A percentile compares a stretch with the other conserved stretches of the same genome.
phyloP scores from a whole-genome alignment of 208 protist species.

The Leishmania tarentolae region DNA sequence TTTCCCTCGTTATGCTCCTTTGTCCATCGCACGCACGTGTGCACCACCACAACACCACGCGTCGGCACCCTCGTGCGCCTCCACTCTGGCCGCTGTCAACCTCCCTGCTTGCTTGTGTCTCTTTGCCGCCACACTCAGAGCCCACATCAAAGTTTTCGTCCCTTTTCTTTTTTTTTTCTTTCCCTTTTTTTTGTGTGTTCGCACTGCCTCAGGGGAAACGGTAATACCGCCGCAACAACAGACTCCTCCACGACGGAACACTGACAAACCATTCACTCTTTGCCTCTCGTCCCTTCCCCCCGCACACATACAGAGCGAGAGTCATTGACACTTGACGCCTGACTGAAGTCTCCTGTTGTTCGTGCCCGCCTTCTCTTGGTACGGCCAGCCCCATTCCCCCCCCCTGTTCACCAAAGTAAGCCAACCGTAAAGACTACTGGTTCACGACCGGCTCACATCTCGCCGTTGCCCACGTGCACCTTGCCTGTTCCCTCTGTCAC shows the following conservation, averaged over 20 bases:
- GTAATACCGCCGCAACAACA: background rate
- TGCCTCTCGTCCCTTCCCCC: background rate
- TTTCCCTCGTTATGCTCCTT: background rate
- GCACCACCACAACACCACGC: background rate
- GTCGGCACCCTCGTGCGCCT: background rate
- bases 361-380: background rate
- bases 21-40: background rate
- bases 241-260: background rate
- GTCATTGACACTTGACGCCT: background rate
- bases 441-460: background rate
- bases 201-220: background rate
- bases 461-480: background rate
- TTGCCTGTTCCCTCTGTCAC: background rate
- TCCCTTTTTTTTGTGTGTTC: background rate
- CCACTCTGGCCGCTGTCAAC: background rate
- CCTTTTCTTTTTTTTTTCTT: background rate
- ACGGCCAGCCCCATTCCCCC: background rate
- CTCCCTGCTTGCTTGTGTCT: background rate
- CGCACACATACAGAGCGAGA: background rate
- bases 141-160: constrained; percentile 3
- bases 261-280: background rate
- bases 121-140: background rate
- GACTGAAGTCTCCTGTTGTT: background rate
- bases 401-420: background rate
- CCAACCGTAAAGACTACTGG: background rate